Evolutionary conservation across 257 asterid genomes (phyloP), one percentile per base, ranked within the genome.

Genomic region (Leonotis leonurus): DNA sequence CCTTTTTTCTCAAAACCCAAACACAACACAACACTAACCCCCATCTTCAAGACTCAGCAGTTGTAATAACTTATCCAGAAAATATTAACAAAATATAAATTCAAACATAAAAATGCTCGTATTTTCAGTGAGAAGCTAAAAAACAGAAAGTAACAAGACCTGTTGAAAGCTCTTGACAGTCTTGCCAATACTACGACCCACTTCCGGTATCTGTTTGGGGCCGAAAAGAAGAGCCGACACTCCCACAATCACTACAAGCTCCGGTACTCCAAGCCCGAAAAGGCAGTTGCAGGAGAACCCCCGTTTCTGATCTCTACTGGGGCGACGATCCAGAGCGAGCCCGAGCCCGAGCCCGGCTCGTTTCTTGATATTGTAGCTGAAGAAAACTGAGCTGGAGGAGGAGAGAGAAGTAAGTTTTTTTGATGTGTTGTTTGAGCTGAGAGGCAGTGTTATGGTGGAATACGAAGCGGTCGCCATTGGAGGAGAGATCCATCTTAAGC

Each of bases 201-300:
- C 88, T 70, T 90, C 93, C 13, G 96, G 97, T 79, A 90, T 60
- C 83, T 85, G 70, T 61, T 79, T 87, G 24, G 97, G 96, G 4
- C 97, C 97, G 69, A 90, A 90, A 50, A 87, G 78, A 52, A 90
- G 90, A 44, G 82, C 93, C 16, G 82, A 76, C 36, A 90, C 96
- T 24, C 97, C 95, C 1, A 80, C 97, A 67, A 90, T 90, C 17
- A 90, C 97, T 26, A 53, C 95, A 57, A 90, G 83, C 77, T 90
- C 97, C 32, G 97, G 97, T 2, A 90, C 89, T 44, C 97, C 97
- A 25, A 90, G 96, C 59, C 97, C 96, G 70, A 90, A 90, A 17
- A 90, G 65, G 67, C 87, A 80, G 59, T 70, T 80, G 44, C 96
- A 87, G 43, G 93, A 85, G 16, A 90, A 41, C 0, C 93, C 83